Conservation (phyloP, 345 rosid species). For the Eucalyptus pauciflora region DNA sequence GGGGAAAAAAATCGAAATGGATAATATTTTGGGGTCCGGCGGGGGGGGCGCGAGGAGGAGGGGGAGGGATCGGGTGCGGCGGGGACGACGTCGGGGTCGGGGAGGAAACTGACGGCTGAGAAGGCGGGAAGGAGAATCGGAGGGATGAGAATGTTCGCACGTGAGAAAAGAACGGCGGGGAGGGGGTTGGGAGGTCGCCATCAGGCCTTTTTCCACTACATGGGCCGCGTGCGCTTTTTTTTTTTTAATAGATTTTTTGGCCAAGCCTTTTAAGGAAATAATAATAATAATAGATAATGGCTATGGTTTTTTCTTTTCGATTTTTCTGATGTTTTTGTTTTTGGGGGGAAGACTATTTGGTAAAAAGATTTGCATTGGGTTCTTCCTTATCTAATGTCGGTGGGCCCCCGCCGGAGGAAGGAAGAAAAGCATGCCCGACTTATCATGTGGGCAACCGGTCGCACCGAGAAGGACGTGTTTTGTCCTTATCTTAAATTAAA, state of each 20-base stretch:
- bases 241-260: background rate
- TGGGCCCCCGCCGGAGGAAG: background rate
- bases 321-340: background rate
- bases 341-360: background rate
- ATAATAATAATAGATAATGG: background rate
- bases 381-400: background rate
- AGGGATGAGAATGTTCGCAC: background rate
- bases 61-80: background rate
- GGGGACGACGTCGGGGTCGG: background rate
- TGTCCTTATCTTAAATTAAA: background rate
- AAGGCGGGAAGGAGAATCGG: background rate
- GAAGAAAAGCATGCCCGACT: background rate
- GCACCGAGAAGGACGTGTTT: background rate
- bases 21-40: constrained; percentile 12
- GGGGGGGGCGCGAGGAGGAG: background rate
- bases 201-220: background rate
- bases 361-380: background rate
- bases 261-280: background rate
- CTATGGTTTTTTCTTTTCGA: background rate
- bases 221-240: background rate
- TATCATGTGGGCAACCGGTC: background rate
- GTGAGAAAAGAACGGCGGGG: background rate
- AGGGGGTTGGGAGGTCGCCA: background rate
- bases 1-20: constrained; percentile 4
- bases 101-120: background rate